Conservation (phyloP, 768 basidiomycete species). For the Auricularia sp. region DNA sequence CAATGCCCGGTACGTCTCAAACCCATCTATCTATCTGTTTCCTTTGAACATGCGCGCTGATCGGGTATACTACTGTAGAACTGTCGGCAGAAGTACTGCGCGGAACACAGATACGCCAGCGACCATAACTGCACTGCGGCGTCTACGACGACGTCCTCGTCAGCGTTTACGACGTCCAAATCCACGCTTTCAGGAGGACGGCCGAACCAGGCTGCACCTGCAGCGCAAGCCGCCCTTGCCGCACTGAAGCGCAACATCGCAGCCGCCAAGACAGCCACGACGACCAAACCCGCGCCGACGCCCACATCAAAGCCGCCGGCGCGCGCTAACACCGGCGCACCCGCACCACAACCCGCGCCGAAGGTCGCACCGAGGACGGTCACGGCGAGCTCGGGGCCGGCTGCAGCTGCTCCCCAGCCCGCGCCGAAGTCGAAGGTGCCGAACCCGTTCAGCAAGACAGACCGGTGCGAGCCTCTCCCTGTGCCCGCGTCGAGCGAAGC, state of each 20-base stretch:
- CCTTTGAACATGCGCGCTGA: background rate
- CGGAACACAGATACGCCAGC: constrained; percentile 66
- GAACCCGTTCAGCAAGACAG: constrained; percentile 36
- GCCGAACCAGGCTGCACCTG: constrained; percentile 13
- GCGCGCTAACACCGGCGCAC: constrained; percentile 11
- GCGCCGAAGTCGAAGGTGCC: constrained; percentile 6
- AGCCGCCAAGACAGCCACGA: constrained; percentile 27
- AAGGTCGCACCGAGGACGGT: constrained; percentile 4
- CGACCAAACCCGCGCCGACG: constrained; percentile 23
- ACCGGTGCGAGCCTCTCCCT: constrained; percentile 47
- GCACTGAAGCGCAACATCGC: constrained; percentile 30
- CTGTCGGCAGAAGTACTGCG: constrained; percentile 64
- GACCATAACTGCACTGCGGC: constrained; percentile 47
- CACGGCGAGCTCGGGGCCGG: constrained; percentile 4
- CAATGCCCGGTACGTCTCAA: constrained; percentile 51
- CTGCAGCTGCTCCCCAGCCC: constrained; percentile 2
- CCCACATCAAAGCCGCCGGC: constrained; percentile 10
- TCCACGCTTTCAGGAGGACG: background rate
- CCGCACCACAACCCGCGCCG: constrained; percentile 12
- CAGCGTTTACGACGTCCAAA: constrained; percentile 10
- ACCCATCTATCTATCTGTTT: background rate
- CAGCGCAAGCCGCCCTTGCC: constrained; percentile 25
- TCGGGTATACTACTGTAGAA: too few relatives aligned
- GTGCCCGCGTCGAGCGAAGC: constrained; percentile 29
- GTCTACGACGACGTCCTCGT: constrained; percentile 8